phyloP scores from a whole-genome alignment of 1,139 yeast species.

The Kurtzmaniella quercitrusa region DNA sequence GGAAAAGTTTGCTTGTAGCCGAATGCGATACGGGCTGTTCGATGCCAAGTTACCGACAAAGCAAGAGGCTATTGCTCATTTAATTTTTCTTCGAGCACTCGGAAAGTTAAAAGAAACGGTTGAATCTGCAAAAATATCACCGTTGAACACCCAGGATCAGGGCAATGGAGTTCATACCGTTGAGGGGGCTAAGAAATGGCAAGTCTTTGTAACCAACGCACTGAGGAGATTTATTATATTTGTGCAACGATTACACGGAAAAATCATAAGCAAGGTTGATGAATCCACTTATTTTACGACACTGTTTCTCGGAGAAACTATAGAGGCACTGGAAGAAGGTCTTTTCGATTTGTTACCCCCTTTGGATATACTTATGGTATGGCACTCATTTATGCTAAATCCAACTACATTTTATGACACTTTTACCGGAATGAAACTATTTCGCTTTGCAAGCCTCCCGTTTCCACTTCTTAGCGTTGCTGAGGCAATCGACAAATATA shows the following conservation, averaged over 20 bases:
- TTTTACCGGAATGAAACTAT: conserved; percentile 20
- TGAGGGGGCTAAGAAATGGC: conserved; percentile 8
- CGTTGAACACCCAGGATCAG: neutral
- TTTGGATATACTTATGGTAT: conserved; percentile 29
- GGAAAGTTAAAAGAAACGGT: conserved; percentile 17
- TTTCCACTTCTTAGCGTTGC: conserved; percentile 23
- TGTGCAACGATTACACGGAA: neutral
- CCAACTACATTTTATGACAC: conserved; percentile 24
- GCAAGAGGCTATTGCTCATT: conserved; percentile 25
- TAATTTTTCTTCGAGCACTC: conserved; percentile 28
- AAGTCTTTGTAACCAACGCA: neutral
- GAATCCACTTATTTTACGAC: neutral
- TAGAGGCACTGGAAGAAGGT: neutral
- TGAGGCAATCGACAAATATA: conserved; percentile 18
- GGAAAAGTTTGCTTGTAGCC: neutral
- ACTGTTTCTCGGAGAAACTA: neutral
- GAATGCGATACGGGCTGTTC: neutral
- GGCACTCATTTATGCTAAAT: conserved; percentile 22
- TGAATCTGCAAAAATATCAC: neutral
- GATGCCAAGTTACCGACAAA: conserved; percentile 7
- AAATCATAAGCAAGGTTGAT: neutral
- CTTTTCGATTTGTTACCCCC: conserved; percentile 19
- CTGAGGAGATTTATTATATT: neutral
- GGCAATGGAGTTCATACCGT: conserved; percentile 7
- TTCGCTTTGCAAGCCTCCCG: conserved; percentile 19